Conservation (phyloP, 192 early-diverging fungal genomes). For the Linnemannia schmuckeri region DNA sequence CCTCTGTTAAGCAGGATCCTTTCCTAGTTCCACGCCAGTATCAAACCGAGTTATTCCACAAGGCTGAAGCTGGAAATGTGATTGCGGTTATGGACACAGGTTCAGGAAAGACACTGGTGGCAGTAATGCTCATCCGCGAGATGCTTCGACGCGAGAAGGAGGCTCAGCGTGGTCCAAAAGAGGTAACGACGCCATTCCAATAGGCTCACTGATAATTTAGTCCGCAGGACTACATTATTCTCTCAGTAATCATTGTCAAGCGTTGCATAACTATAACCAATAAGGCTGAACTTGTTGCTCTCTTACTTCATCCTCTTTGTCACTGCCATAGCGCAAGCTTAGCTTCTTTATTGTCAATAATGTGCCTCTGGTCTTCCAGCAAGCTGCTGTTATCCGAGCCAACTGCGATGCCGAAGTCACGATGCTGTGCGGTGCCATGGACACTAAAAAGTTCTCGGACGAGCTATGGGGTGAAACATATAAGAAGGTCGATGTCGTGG, state of each 20-base stretch:
- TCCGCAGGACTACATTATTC: slow-evolving; percentile 36
- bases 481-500: slow-evolving; percentile 76
- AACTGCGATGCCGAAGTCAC: slow-evolving; percentile 76
- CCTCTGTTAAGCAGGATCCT: neutral
- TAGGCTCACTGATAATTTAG: neutral
- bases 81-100: slow-evolving; percentile 95
- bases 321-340: slow-evolving; percentile 57
- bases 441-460: slow-evolving; percentile 72
- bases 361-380: slow-evolving; percentile 91
- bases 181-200: slow-evolving; percentile 22
- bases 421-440: slow-evolving; percentile 76
- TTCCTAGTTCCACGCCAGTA: slow-evolving; percentile 76
- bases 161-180: slow-evolving; percentile 35
- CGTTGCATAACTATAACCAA: neutral
- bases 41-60: slow-evolving; percentile 80
- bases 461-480: slow-evolving; percentile 72
- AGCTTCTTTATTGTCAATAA: slow-evolving; percentile 88
- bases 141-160: slow-evolving; percentile 60
- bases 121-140: slow-evolving; percentile 88
- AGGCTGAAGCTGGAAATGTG: slow-evolving; percentile 79
- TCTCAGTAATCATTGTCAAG: neutral
- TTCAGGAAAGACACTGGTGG: slow-evolving; percentile 92
- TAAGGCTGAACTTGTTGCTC: neutral
- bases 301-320: neutral
- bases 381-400: slow-evolving; percentile 79